Conservation (phyloP, 1,284 basidiomycete genomes). For the Melampsora larici-populina region DNA sequence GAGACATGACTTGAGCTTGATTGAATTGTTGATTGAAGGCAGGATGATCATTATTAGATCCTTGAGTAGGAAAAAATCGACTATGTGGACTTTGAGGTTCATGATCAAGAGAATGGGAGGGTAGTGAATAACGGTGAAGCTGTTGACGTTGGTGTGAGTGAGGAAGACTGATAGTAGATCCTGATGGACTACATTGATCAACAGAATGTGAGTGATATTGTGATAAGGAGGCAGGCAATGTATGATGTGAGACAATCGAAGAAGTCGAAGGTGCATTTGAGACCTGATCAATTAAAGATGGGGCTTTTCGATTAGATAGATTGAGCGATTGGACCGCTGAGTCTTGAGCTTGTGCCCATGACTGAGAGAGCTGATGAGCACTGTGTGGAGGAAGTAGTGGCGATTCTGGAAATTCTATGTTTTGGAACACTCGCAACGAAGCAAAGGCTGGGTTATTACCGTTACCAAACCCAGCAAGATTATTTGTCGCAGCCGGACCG, state of each 20-base stretch:
- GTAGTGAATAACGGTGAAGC: background rate
- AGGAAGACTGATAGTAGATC: background rate
- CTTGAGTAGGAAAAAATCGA: background rate
- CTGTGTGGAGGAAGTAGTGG: background rate
- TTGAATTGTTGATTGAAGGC: background rate
- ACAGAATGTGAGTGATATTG: background rate
- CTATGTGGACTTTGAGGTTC: background rate
- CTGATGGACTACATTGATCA: background rate
- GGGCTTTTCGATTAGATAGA: background rate
- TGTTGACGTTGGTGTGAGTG: background rate
- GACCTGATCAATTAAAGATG: background rate
- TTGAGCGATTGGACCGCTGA: background rate
- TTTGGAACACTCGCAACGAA: background rate
- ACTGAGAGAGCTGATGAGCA: background rate
- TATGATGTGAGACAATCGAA: background rate
- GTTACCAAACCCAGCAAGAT: background rate
- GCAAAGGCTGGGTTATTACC: background rate
- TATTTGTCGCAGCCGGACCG: background rate
- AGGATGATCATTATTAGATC: background rate
- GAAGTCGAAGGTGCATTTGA: background rate
- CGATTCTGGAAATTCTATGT: conserved; percentile 1
- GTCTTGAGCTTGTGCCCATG: background rate
- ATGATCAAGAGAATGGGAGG: background rate
- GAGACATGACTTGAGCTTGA: too few relatives aligned
- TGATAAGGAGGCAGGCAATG: background rate